Conservation (phyloP, 2,329 filamentous ascomycete species). For the Botrytis tulipae region DNA sequence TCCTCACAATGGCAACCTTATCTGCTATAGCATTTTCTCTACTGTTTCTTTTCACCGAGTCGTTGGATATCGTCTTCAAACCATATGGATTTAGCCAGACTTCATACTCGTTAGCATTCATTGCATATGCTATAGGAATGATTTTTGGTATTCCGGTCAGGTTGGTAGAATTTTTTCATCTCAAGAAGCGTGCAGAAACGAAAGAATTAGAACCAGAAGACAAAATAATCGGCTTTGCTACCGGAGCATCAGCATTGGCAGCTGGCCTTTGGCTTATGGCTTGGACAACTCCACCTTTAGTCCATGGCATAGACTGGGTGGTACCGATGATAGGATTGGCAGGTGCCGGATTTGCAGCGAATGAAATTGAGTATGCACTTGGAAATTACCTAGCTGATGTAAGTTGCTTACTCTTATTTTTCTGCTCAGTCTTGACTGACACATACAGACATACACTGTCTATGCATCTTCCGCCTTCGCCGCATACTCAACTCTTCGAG, state of each 20-base stretch:
- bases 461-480: constrained; percentile 47
- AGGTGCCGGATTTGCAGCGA: constrained; percentile 47
- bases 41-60: constrained; percentile 51
- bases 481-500: constrained; percentile 43
- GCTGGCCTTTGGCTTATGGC: constrained; percentile 47
- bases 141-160: constrained; percentile 45
- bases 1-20: constrained; percentile 45
- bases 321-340: constrained; percentile 44
- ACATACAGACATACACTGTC: constrained; percentile 40
- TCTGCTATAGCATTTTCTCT: constrained; percentile 45
- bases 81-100: constrained; percentile 39
- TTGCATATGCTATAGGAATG: constrained; percentile 44
- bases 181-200: constrained; percentile 26
- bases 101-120: constrained; percentile 43
- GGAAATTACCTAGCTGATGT: constrained; percentile 45
- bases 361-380: constrained; percentile 45
- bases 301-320: constrained; percentile 41
- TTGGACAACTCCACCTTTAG: constrained; percentile 46
- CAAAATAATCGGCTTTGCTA: constrained; percentile 48
- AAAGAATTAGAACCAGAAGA: constrained; percentile 43
- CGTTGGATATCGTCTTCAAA: constrained; percentile 43
- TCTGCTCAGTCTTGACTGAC: background rate
- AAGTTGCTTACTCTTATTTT: background rate
- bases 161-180: constrained; percentile 43
- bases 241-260: constrained; percentile 46